Evolutionary conservation across 345 rosid species (phyloP).

Genomic region (Lenwebbia sp.): DNA sequence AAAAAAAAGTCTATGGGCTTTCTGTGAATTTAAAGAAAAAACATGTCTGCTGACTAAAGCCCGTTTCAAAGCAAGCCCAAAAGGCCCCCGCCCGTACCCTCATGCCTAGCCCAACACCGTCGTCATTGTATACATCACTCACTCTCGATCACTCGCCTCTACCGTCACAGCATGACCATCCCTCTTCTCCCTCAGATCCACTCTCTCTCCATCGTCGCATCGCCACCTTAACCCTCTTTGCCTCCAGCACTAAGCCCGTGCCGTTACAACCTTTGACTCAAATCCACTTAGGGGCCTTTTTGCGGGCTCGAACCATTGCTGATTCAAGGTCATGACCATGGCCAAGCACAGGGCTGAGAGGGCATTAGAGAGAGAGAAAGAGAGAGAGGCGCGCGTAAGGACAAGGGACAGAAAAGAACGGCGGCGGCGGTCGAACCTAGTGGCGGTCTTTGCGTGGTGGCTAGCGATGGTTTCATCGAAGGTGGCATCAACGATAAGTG

Average conservation of each 20-base stretch:
- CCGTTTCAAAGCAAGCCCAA: neutral
- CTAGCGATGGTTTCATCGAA: too few relatives aligned
- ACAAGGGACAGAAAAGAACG: too few relatives aligned
- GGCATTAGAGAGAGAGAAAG: too few relatives aligned
- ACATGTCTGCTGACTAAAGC: neutral
- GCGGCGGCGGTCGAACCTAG: too few relatives aligned
- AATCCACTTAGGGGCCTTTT: too few relatives aligned
- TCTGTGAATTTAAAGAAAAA: neutral
- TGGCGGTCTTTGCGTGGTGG: too few relatives aligned
- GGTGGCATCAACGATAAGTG: too few relatives aligned
- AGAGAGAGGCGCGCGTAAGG: too few relatives aligned
- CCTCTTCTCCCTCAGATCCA: neutral
- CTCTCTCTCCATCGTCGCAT: neutral
- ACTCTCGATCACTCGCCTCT: neutral
- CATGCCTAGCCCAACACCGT: neutral
- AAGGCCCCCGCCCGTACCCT: neutral
- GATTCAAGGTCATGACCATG: too few relatives aligned
- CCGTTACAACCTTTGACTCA: neutral
- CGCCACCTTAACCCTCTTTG: neutral
- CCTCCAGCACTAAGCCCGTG: neutral
- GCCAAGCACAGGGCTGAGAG: too few relatives aligned
- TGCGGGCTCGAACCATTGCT: too few relatives aligned
- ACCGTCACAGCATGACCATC: neutral
- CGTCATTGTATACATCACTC: neutral
- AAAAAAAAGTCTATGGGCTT: neutral